Base-by-base conservation (phyloP, 1,284 basidiomycete species). In the Porphyrellus sp. region DNA sequence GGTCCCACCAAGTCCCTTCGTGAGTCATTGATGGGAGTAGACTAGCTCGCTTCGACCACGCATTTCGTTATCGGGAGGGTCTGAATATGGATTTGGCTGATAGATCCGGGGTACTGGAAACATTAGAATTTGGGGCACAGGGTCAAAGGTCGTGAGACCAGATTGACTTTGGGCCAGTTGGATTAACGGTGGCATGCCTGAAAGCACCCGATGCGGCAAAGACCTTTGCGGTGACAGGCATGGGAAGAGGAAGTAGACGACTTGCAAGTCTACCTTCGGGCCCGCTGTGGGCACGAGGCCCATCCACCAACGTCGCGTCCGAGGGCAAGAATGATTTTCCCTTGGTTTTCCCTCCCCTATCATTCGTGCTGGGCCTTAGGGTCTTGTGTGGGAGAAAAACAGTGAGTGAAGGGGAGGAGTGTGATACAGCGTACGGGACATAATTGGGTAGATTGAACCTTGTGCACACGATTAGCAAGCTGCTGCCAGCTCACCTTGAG, bases 381-480 rank as follows among this genome's bases (percentile, higher is more conserved):
- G 37, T 23, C 33, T n/a, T 37, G 42, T 31, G 49, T 57, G 49
- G 33, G 54, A 46, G 38, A 39, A 39, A 49, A 23, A 5, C 3
- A 8, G 12, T 8, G 9, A 5, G 24, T 20, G n/a, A 20, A 12
- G n/a, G 4, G 15, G 21, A 57, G 21, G 21, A 31, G 37, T 4
- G 31, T 16, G 33, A 37, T 30, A 23, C 30, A n/a, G 7, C 0
- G 13, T 5, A 13, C 9, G 4, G 15, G 34, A 46, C 47, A 48
- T 41, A 49, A 34, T 5, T 31, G 44, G 57, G 9, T 20, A 60
- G 23, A 58, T 60, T 47, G 16, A 53, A 54, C 46, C 43, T 45
- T 56, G 16, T 11, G 30, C 20, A 18, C 9, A 42, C 41, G 24
- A 16, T 28, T 28, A 15, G 37, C 37, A 39, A 39, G 39, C 13